Base-by-base conservation (phyloP, 2,329 filamentous ascomycete species). In the Pseudopithomyces chartarum region DNA sequence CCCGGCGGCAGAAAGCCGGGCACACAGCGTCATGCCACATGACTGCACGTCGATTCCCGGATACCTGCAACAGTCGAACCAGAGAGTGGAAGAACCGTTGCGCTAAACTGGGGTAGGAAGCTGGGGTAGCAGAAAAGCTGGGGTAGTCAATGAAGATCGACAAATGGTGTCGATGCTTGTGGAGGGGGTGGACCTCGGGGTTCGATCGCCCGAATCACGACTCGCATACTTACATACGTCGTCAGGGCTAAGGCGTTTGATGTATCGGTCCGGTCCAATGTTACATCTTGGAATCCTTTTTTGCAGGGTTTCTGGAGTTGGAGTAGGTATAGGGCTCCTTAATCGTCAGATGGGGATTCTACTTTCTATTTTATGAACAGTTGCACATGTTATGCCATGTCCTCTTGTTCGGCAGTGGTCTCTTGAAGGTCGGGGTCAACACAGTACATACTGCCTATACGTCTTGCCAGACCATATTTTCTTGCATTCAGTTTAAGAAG, bases 51-150 rank as follows among this genome's bases (percentile, higher is more conserved):
- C 47, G 34, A n/a, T 40, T 50, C 15, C 23, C 53, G 38, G 44
- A 39, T 40, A 15, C 45, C 10, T 48, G 38, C 39, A 47, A 12
- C 53, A 38, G 39, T 15, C 20, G 22, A 20, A 29, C 23, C 39
- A 26, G 22, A 39, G 17, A 34, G 38, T 42, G 22, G 13, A 52
- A 42, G 29, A 38, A n/a, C 17, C 23, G 23, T 20, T 33, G 39
- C 23, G 39, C 56, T 58, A 58, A 33, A 19, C 54, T 50, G 29
- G 22, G 36, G 17, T 12, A 47, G 52, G 58, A 58, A 60, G 47
- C 48, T 56, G 49, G 50, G 49, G 53, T 34, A 47, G 20, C 26
- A 29, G n/a, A n/a, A 38, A 50, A 56, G 43, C 49, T 53, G 50
- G 29, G 48, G 48, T 51, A 51, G 38, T 38, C 10, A 29, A 38